Evolutionary conservation across 140 eudicot species (phyloP).

Genomic region (Ambrosia hybrid): DNA sequence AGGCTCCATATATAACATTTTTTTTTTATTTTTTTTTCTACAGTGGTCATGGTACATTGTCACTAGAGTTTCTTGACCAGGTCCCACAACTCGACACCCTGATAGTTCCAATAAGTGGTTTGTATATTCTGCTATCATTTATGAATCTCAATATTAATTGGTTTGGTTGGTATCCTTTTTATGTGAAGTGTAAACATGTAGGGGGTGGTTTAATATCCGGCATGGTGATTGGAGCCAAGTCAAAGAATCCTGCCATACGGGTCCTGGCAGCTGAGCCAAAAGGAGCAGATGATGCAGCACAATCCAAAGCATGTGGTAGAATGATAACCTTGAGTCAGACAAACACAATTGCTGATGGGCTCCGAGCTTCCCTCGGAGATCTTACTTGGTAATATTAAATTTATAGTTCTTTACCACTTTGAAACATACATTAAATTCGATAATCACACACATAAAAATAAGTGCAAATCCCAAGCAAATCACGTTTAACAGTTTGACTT

Average conservation of each 20-base stretch:
- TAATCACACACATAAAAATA: not conserved
- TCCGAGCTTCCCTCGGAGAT: constrained; percentile 85
- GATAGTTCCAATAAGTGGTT: constrained; percentile 88
- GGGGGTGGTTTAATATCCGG: constrained; percentile 96
- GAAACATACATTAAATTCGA: not conserved
- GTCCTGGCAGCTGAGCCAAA: constrained; percentile 88
- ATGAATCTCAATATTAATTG: no score
- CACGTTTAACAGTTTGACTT: no score
- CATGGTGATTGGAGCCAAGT: constrained; percentile 81
- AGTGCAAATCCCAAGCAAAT: no score
- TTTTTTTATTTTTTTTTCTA: not conserved
- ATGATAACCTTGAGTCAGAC: constrained; percentile 63
- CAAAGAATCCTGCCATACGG: constrained; percentile 70
- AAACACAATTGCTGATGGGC: constrained; percentile 89
- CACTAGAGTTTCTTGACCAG: constrained; percentile 81
- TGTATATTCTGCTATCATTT: constrained; percentile 16
- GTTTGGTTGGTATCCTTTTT: constrained; percentile 1
- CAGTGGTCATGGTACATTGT: constrained; percentile 84
- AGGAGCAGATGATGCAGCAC: constrained; percentile 94
- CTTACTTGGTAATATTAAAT: constrained; percentile 63
- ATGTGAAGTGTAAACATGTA: constrained; percentile 27
- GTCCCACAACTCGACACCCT: constrained; percentile 79
- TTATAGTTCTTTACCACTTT: not conserved
- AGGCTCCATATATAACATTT: not conserved
- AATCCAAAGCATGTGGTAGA: constrained; percentile 66